Percentiles rank a stretch among this genome's conserved stretches.
Conservation (phyloP, 352 stramenopile genomes). For the Pseudoperonospora humuli region DNA sequence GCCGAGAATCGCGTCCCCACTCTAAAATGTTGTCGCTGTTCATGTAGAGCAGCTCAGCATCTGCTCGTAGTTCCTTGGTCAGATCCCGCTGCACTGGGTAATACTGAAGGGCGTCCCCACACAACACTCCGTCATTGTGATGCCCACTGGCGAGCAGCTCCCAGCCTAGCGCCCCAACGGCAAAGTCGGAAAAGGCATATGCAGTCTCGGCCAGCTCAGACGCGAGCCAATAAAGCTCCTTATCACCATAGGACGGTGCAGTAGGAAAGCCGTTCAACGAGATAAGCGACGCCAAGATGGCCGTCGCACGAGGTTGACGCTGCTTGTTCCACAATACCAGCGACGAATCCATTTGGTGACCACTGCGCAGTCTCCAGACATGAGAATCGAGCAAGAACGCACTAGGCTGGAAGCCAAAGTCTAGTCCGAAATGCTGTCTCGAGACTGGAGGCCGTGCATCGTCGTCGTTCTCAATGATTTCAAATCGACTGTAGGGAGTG, state of each 20-base stretch:
- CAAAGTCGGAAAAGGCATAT: constrained; percentile 38
- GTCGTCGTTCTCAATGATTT: not conserved
- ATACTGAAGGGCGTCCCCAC: constrained; percentile 39
- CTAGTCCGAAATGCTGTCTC: constrained; percentile 4
- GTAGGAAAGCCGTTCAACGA: constrained; percentile 14
- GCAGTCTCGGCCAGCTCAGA: constrained; percentile 42
- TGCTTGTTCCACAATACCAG: constrained; percentile 41
- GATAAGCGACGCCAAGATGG: constrained; percentile 36
- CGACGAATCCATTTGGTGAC: constrained; percentile 46
- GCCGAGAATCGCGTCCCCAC: constrained; percentile 13
- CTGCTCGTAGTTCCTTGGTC: constrained; percentile 5
- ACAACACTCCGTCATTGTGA: constrained; percentile 24
- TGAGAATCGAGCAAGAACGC: constrained; percentile 29
- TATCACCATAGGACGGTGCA: constrained; percentile 38
- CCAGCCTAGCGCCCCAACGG: constrained; percentile 23
- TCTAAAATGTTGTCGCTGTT: constrained; percentile 45
- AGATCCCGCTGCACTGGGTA: constrained; percentile 22
- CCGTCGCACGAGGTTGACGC: constrained; percentile 31
- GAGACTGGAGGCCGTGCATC: not conserved
- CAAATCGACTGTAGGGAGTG: constrained; percentile 7
- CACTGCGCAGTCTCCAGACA: constrained; percentile 26
- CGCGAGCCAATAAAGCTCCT: constrained; percentile 44
- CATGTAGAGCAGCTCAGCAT: constrained; percentile 35
- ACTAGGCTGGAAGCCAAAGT: constrained; percentile 28
- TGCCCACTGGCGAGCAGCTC: constrained; percentile 7